phyloP scores from a whole-genome alignment of 768 basidiomycete species.

The Neoboletus brunneissimus region DNA sequence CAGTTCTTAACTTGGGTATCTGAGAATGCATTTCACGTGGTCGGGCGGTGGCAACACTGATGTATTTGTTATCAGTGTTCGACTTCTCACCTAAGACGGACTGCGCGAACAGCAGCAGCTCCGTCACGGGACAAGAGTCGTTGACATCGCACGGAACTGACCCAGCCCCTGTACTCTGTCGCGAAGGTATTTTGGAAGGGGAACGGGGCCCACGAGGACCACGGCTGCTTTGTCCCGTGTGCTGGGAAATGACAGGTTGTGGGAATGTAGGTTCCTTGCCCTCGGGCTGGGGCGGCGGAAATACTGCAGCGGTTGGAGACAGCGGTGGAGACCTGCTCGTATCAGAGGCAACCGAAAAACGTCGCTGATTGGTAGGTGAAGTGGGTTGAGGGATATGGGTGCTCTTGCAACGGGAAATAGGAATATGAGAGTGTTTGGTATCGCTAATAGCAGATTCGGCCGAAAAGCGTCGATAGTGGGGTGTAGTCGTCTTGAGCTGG shows the following conservation, averaged over 20 bases:
- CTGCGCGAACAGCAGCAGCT: neutral
- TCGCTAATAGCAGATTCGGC: constrained; percentile 27
- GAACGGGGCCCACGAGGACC: constrained; percentile 45
- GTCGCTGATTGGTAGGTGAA: constrained; percentile 12
- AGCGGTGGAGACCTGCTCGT: constrained; percentile 5
- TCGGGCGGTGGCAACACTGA: neutral
- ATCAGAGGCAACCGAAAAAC: constrained; percentile 15
- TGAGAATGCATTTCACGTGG: constrained; percentile 22
- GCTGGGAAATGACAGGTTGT: constrained; percentile 1
- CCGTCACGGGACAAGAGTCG: neutral
- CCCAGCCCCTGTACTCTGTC: constrained; percentile 27
- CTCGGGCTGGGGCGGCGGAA: neutral
- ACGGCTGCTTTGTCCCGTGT: constrained; percentile 29
- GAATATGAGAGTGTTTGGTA: constrained; percentile 19
- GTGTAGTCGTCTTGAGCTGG: constrained; percentile 25
- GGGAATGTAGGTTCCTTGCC: constrained; percentile 1
- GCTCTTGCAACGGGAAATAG: constrained; percentile 8
- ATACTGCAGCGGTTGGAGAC: constrained; percentile 1
- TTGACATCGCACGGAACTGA: constrained; percentile 3
- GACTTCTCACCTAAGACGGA: constrained; percentile 14
- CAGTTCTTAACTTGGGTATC: constrained; percentile 29
- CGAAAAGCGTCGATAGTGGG: constrained; percentile 23
- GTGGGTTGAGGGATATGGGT: constrained; percentile 13
- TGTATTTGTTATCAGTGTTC: constrained; percentile 10
- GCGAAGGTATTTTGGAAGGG: constrained; percentile 33